Conservation (phyloP, 2,329 filamentous ascomycete genomes). For the Fusarium aywerte region DNA sequence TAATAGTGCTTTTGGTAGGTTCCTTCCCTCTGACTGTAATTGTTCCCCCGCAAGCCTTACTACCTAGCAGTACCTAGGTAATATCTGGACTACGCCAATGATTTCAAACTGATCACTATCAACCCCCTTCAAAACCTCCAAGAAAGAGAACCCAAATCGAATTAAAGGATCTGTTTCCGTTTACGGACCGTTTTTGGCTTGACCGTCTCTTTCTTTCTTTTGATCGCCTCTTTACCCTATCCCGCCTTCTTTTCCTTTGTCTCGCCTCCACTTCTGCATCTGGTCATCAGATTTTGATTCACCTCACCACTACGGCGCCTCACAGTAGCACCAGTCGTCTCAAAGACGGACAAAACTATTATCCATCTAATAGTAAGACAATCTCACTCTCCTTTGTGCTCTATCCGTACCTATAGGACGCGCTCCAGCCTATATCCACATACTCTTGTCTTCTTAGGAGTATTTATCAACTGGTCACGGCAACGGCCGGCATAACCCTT, state of each 20-base stretch:
- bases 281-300: slow-evolving; percentile 19
- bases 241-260: slow-evolving; percentile 6
- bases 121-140: not conserved
- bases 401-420: slow-evolving; percentile 1
- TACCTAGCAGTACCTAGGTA: not conserved
- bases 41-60: not conserved
- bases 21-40: not conserved
- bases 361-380: slow-evolving; percentile 32
- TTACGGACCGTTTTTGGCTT: slow-evolving; percentile 4
- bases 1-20: not conserved
- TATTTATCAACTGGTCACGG: slow-evolving; percentile 27
- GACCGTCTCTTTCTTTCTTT: slow-evolving; percentile 6
- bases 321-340: slow-evolving; percentile 10
- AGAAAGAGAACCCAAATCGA: slow-evolving; percentile 5
- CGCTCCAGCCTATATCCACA: not conserved
- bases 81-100: not conserved
- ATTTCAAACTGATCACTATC: slow-evolving; percentile 2
- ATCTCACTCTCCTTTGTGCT: slow-evolving; percentile 14
- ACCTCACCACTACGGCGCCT: slow-evolving; percentile 10
- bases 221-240: slow-evolving; percentile 6
- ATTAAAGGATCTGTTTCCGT: not conserved
- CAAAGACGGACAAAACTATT: slow-evolving; percentile 30
- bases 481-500: slow-evolving; percentile 20
- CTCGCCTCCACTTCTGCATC: slow-evolving; percentile 25
- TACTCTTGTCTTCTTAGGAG: slow-evolving; percentile 12